Percentiles rank a stretch among this genome's conserved stretches.
phyloP scores from a whole-genome alignment of 2,329 filamentous ascomycete species.

The Fusarium acutatum region DNA sequence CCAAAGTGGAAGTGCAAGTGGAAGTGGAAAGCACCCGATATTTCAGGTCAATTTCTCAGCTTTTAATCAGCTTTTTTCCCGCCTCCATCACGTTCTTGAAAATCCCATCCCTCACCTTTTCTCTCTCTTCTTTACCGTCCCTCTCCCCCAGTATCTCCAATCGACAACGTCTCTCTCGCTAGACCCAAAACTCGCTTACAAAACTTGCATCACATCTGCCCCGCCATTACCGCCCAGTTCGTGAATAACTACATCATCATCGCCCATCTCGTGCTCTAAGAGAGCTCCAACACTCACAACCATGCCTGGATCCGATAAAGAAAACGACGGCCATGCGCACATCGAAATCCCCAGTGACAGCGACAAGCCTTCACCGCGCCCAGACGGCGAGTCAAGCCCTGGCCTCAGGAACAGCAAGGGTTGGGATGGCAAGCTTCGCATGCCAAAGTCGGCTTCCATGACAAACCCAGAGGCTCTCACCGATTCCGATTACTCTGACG shows the following conservation, averaged over 20 bases:
- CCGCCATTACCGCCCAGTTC: slow-evolving; percentile 17
- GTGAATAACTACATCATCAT: slow-evolving; percentile 27
- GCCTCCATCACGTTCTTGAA: not conserved
- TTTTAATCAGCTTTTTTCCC: slow-evolving; percentile 11
- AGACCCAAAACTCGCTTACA: slow-evolving; percentile 15
- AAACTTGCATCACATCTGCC: slow-evolving; percentile 16
- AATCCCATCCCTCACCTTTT: not conserved
- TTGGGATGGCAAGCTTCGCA: slow-evolving; percentile 84
- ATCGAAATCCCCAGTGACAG: slow-evolving; percentile 61
- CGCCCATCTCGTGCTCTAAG: slow-evolving; percentile 1
- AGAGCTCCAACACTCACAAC: slow-evolving; percentile 4
- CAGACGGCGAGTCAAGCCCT: slow-evolving; percentile 56
- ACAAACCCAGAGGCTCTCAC: slow-evolving; percentile 83
- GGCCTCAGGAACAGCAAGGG: slow-evolving; percentile 69
- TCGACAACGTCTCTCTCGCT: not conserved
- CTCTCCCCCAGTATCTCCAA: not conserved
- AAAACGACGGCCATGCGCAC: slow-evolving; percentile 51
- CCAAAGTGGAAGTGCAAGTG: not conserved
- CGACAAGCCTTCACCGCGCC: slow-evolving; percentile 49
- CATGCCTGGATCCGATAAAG: slow-evolving; percentile 55
- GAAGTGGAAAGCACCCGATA: not conserved
- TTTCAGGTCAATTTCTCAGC: slow-evolving; percentile 7
- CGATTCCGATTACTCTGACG: slow-evolving; percentile 85
- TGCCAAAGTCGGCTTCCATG: slow-evolving; percentile 70
- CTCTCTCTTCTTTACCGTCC: not conserved